These are phyloP conservation scores for Pichia insulana DNA, from an alignment of 805 yeast genomes.

Conservation along the genomic window DNA sequence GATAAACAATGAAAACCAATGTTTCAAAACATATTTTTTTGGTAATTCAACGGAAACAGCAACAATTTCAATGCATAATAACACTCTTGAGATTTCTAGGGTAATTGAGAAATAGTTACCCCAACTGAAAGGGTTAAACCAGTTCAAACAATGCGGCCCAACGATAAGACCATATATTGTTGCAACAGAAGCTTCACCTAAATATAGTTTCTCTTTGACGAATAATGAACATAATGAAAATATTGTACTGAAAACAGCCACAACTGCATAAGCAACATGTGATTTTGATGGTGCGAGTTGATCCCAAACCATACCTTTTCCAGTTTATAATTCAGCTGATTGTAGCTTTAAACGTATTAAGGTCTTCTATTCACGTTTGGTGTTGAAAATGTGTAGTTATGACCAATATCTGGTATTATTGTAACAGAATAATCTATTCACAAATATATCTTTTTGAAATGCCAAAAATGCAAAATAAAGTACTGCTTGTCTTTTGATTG, in stretches of 20 bases:
- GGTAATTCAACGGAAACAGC: slow-evolving; percentile 71
- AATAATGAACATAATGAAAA: slow-evolving; percentile 52
- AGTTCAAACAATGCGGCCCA: slow-evolving; percentile 49
- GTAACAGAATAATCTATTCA: neutral
- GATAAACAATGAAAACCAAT: slow-evolving; percentile 49
- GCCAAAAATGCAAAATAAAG: no score
- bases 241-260: slow-evolving; percentile 51
- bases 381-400: neutral
- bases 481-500: no score
- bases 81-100: slow-evolving; percentile 51
- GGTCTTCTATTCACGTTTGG: no score
- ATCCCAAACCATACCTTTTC: slow-evolving; percentile 24
- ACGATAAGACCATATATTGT: slow-evolving; percentile 52
- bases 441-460: no score
- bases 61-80: slow-evolving; percentile 61
- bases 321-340: neutral
- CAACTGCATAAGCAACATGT: slow-evolving; percentile 42
- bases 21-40: slow-evolving; percentile 50
- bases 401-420: neutral
- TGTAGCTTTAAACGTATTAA: no score
- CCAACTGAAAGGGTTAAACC: slow-evolving; percentile 53
- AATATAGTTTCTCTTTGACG: slow-evolving; percentile 48
- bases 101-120: slow-evolving; percentile 48
- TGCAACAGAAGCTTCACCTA: slow-evolving; percentile 63
- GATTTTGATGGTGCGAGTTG: slow-evolving; percentile 26